phyloP scores from a whole-genome alignment of 2,329 filamentous ascomycete genomes.

The Colletotrichum zoysiae region DNA sequence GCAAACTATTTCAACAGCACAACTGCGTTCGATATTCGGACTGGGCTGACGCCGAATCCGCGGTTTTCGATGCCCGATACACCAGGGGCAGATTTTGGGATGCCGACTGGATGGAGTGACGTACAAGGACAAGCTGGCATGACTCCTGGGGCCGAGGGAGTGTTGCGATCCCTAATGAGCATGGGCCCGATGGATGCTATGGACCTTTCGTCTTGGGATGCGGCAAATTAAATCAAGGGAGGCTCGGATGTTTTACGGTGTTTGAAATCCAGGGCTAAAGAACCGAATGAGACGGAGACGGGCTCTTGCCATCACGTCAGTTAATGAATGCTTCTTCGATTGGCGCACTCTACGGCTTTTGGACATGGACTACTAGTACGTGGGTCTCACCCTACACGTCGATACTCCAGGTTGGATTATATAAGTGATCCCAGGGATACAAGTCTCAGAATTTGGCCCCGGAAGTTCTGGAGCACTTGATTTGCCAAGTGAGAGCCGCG shows the following conservation, averaged over 20 bases:
- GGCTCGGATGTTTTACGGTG: not conserved
- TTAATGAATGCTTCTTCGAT: not conserved
- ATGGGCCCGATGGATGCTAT: slow-evolving; percentile 72
- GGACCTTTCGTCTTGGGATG: slow-evolving; percentile 65
- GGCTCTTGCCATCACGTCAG: not conserved
- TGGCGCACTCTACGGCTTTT: not conserved
- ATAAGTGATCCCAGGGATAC: not conserved
- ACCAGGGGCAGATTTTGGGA: slow-evolving; percentile 55
- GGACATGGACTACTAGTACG: not conserved
- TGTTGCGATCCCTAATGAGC: slow-evolving; percentile 69
- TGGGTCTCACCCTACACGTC: not conserved
- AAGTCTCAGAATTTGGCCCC: not conserved
- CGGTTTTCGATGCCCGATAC: slow-evolving; percentile 53
- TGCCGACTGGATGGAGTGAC: slow-evolving; percentile 60
- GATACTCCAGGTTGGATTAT: not conserved
- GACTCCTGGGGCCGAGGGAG: slow-evolving; percentile 68
- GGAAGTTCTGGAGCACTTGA: not conserved
- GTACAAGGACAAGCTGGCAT: slow-evolving; percentile 60
- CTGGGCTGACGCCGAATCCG: slow-evolving; percentile 51
- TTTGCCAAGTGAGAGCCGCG: not conserved
- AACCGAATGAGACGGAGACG: not conserved
- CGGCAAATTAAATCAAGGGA: slow-evolving; percentile 40
- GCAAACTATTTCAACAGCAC: slow-evolving; percentile 57
- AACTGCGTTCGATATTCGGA: slow-evolving; percentile 54
- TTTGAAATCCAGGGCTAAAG: not conserved